Evolutionary conservation across 371 early-diverging fungal genomes (phyloP), one percentile per base, ranked within the genome.

Genomic region (Lichtheimia hyalospora): DNA sequence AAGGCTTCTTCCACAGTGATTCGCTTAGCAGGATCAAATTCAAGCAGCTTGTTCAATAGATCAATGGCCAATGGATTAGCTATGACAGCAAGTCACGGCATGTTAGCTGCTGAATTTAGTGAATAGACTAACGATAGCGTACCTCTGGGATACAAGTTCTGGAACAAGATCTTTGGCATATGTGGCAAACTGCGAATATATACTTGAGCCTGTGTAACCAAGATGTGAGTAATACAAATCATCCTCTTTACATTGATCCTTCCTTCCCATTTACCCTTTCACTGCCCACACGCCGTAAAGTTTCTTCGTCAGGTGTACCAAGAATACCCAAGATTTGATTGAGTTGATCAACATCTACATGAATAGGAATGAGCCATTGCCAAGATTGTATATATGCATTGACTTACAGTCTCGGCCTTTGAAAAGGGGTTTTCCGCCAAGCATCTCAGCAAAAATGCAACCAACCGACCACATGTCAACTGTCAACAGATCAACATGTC

Each of bases 401-500:
- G 27, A 49, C 81, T 77, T 83, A 88, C 88, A 93, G 77, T 96
- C 95, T 57, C 92, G 87, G 24, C 96, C 96, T 64, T 89, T 90
- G 72, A 96, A 96, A 60, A 96, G 72, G 23, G 92, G 90, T 71
- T 90, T 89, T 43, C 95, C 90, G 42, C 95, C 92, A 40, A 96
- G 76, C 80, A 99, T 86, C 72, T 99, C 99, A 21, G 97, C 97
- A 74, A 99, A 94, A 48, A 98, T 93, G 76, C 97, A 97, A 21
- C 99, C 99, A 10, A 97, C 95, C 2, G 96, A 93, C 99, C 99
- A 99, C 79, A 98, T 92, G 66, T 99, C 99, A 62, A 95, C 89
- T 85, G 74, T 21, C 16, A 40, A 27, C 49, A n/a, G 5, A 16
- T 54, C 25, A 53, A n/a, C 25, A 39, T 21, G n/a, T 18, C 2